These are phyloP conservation scores for Nannochloris sp. DNA, from an alignment of 139 green algal species.

Conservation along the genomic window DNA sequence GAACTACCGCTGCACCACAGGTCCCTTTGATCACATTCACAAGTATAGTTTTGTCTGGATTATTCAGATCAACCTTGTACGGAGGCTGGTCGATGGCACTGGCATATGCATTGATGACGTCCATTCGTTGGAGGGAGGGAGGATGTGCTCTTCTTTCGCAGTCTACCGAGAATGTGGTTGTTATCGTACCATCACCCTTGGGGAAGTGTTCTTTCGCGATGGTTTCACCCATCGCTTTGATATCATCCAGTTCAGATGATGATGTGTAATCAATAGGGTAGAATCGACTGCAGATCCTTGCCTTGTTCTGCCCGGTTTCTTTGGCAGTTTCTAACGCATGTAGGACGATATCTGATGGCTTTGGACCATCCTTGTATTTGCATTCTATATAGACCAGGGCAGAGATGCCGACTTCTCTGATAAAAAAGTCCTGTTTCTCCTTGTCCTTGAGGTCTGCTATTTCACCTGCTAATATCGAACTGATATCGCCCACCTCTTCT, in stretches of 20 bases:
- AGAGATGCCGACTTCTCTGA: conserved; percentile 18
- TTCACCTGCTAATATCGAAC: conserved; percentile 27
- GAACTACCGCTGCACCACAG: conserved; percentile 33
- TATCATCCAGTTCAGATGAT: conserved; percentile 30
- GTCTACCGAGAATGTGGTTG: conserved; percentile 28
- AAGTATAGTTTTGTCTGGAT: conserved; percentile 35
- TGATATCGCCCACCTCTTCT: conserved; percentile 19
- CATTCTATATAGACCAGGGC: conserved; percentile 25
- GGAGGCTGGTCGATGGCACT: conserved; percentile 23
- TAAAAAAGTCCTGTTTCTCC: conserved; percentile 15
- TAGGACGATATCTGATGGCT: conserved; percentile 20
- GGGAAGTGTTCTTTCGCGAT: conserved; percentile 32
- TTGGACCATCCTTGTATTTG: conserved; percentile 13
- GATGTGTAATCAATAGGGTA: conserved; percentile 35
- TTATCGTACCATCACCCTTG: not conserved
- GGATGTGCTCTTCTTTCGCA: conserved; percentile 30
- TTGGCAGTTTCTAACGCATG: conserved; percentile 7
- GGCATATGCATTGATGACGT: conserved; percentile 40
- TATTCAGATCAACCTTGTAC: conserved; percentile 41
- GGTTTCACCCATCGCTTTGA: conserved; percentile 19
- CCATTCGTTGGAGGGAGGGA: conserved; percentile 33
- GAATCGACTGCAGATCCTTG: conserved; percentile 35
- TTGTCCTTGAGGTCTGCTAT: conserved; percentile 31
- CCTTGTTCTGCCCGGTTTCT: conserved; percentile 16
- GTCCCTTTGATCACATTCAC: conserved; percentile 35